Conservation (phyloP, 495 filamentous ascomycete genomes). For the Talaromyces stipitatus region DNA sequence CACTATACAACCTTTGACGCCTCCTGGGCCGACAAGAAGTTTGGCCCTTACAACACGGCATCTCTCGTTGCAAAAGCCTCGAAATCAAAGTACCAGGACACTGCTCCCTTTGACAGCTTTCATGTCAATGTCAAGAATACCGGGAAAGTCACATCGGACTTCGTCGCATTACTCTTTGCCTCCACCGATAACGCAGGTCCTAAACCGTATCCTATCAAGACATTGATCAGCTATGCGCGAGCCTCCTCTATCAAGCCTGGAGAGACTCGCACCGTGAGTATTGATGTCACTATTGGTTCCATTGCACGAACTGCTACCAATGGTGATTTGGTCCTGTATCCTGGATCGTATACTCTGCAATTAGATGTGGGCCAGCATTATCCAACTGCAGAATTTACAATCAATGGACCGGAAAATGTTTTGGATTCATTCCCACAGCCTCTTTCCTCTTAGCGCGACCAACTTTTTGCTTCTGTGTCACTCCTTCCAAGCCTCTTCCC, state of each 20-base stretch:
- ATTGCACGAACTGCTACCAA: slow-evolving; percentile 43
- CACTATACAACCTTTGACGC: slow-evolving; percentile 36
- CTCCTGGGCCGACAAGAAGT: slow-evolving; percentile 12
- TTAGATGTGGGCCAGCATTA: slow-evolving; percentile 31
- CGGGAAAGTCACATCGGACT: slow-evolving; percentile 44
- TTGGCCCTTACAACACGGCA: slow-evolving; percentile 11
- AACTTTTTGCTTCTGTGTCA: too few species aligned
- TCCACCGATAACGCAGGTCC: slow-evolving; percentile 39
- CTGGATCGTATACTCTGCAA: slow-evolving; percentile 45
- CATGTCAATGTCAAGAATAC: slow-evolving; percentile 35
- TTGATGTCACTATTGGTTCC: slow-evolving; percentile 44
- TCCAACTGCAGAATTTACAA: background rate
- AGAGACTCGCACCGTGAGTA: slow-evolving; percentile 15
- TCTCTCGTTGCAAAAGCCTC: slow-evolving; percentile 18
- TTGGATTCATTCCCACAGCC: slow-evolving; percentile 1
- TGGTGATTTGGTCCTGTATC: slow-evolving; percentile 50
- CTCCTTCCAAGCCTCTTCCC: too few species aligned
- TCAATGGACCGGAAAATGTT: background rate
- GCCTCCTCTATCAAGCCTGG: slow-evolving; percentile 32
- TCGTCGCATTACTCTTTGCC: slow-evolving; percentile 43
- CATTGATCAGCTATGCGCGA: slow-evolving; percentile 44
- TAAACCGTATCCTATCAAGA: slow-evolving; percentile 47
- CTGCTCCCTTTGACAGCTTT: slow-evolving; percentile 18
- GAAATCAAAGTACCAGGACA: slow-evolving; percentile 20
- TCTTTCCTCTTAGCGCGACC: background rate